These are phyloP conservation scores for Vitis amurensis DNA, from an alignment of 164 flowering plant species.

Conservation along the genomic window DNA sequence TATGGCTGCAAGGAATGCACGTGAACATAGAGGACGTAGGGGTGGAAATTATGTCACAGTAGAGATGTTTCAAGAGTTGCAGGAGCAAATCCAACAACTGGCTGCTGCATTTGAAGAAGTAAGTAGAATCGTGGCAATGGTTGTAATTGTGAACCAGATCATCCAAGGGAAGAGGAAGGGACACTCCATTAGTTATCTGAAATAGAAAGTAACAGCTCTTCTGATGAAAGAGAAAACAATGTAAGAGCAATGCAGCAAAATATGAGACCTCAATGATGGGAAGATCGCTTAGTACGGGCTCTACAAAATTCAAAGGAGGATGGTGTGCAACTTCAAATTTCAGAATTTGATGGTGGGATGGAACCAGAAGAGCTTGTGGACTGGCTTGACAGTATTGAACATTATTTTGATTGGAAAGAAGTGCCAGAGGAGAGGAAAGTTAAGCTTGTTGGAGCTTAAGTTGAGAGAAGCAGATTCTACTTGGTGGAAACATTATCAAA, in stretches of 20 bases:
- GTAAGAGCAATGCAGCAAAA: background rate
- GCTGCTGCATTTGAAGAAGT: too few species aligned
- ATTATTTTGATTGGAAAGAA: background rate
- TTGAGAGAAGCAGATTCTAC: background rate
- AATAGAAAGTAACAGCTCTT: background rate
- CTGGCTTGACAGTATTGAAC: background rate
- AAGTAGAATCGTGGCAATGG: too few species aligned
- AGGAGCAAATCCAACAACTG: too few species aligned
- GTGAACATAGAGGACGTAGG: too few species aligned
- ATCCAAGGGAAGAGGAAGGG: background rate
- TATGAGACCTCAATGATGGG: background rate
- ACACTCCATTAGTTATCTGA: background rate
- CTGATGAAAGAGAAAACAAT: background rate
- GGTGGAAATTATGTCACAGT: too few species aligned
- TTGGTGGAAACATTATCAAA: background rate
- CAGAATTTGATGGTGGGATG: background rate
- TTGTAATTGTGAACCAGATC: background rate
- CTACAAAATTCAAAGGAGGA: constrained; percentile 6
- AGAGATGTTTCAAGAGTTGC: too few species aligned
- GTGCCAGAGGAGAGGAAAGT: background rate
- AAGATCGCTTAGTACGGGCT: background rate
- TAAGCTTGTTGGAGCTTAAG: background rate
- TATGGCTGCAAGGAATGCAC: too few species aligned
- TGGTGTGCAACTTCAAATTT: background rate
- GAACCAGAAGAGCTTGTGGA: background rate